Conservation (phyloP, 768 basidiomycete genomes). For the Jaapia argillacea region DNA sequence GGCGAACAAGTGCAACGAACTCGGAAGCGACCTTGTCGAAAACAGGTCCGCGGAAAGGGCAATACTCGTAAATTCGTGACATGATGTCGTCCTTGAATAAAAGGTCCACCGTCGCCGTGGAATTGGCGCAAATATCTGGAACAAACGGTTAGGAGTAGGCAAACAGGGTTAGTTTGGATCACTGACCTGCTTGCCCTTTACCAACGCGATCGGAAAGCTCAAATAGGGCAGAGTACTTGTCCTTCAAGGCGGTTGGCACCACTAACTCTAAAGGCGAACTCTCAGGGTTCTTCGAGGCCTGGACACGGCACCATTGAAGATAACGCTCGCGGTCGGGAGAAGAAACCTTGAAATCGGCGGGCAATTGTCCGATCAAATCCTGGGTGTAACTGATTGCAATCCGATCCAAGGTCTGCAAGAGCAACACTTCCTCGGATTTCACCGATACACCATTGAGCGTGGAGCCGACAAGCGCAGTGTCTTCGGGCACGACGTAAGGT, state of each 20-base stretch:
- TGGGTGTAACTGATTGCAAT: neutral
- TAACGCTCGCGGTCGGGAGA: conserved; percentile 2
- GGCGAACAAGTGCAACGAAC: conserved; percentile 6
- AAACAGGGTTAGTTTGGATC: neutral
- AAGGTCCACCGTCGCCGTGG: conserved; percentile 8
- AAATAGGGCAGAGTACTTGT: neutral
- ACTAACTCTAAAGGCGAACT: neutral
- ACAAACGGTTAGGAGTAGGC: neutral
- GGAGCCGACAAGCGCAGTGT: neutral
- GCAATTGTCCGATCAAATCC: neutral
- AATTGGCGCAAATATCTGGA: conserved; percentile 3
- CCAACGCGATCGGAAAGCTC: neutral
- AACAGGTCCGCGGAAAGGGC: conserved; percentile 6
- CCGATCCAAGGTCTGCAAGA: neutral
- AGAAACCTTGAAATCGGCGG: neutral
- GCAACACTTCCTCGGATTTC: neutral
- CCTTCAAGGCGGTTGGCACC: neutral
- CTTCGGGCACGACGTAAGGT: neutral
- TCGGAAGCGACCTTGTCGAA: conserved; percentile 4
- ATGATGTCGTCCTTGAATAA: conserved; percentile 12
- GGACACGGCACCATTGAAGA: neutral
- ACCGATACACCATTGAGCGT: neutral
- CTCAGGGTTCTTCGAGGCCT: neutral
- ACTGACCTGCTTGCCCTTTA: neutral
- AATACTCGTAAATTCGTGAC: conserved; percentile 9